Conservation (phyloP, 108 stramenopile genomes). For the Fistulifera solaris region DNA sequence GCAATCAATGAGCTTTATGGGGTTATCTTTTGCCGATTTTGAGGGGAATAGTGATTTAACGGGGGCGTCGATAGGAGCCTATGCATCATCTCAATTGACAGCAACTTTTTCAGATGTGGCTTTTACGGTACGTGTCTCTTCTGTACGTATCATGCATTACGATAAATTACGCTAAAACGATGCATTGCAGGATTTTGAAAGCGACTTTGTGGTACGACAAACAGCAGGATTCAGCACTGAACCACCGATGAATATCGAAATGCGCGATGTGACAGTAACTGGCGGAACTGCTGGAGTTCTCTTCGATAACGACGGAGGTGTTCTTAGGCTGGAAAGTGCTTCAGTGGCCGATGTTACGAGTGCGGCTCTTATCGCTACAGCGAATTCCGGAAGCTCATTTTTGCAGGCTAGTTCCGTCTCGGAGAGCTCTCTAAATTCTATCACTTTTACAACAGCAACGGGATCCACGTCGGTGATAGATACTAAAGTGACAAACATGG, state of each 20-base stretch:
- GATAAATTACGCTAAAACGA: neutral
- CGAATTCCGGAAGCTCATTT: neutral
- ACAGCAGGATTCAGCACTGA: neutral
- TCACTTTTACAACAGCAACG: neutral
- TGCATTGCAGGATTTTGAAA: neutral
- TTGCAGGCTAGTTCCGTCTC: neutral
- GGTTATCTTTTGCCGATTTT: neutral
- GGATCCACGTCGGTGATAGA: neutral
- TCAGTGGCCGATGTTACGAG: neutral
- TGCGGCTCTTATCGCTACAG: neutral
- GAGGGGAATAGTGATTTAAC: neutral
- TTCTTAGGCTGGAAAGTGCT: neutral
- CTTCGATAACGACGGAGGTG: slow-evolving; percentile 1
- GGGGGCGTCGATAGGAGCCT: neutral
- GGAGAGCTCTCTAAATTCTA: neutral
- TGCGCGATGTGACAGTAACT: neutral
- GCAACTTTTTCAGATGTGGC: neutral
- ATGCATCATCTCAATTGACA: neutral
- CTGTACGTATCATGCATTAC: neutral
- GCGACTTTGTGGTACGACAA: slow-evolving; percentile 2
- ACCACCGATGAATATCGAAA: slow-evolving; percentile 1
- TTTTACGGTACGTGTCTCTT: neutral
- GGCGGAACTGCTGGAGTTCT: neutral
- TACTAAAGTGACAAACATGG: neutral
- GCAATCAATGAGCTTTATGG: neutral